Base-by-base conservation (phyloP, 768 basidiomycete genomes). In the Leccinum rimulosum region DNA sequence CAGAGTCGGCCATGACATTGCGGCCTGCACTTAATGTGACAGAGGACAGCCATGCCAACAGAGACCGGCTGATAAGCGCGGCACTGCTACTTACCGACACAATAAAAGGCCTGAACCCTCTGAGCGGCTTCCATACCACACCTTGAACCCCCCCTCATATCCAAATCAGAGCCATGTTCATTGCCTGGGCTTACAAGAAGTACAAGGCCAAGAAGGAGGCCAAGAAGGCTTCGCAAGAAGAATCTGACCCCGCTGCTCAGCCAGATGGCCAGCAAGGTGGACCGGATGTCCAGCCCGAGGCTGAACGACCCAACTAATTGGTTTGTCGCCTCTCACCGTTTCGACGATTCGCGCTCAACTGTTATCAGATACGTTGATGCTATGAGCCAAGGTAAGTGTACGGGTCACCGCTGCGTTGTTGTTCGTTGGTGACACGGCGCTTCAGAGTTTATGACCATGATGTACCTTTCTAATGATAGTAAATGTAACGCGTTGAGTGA, bases 191-290 rank as follows among this genome's bases (percentile, higher is more conserved):
- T 28, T 70, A 62, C 53, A 63, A 70, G 30, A 70, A 68, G 61
- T 70, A 72, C 66, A 68, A 68, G 53, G 59, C 56, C 17, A 70
- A 63, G 56, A 61, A 63, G 49, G 61, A 63, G 48, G 36, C 62
- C 53, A 61, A 61, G 52, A 55, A 17, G 10, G 54, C 50, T 3
- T 59, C 59, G 1, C 36, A 59, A 5, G 57, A 5, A 47, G 59
- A 57, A 8, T 33, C 54, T 38, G 31, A 43, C n/a, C 31, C 61
- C 0, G 11, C 35, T 17, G 4, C 45, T 0, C 47, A 55, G 6
- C 31, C 38, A 31, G 28, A 31, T n/a, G 35, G 49, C 2, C 15
- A 27, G n/a, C 2, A 50, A 30, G 30, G 2, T 1, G 50, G 11
- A 25, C 54, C 60, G 22, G 33, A 36, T n/a, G 40, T 19, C 6